Conservation (phyloP, 768 basidiomycete species). For the Xerocomellus chrysenteron region DNA sequence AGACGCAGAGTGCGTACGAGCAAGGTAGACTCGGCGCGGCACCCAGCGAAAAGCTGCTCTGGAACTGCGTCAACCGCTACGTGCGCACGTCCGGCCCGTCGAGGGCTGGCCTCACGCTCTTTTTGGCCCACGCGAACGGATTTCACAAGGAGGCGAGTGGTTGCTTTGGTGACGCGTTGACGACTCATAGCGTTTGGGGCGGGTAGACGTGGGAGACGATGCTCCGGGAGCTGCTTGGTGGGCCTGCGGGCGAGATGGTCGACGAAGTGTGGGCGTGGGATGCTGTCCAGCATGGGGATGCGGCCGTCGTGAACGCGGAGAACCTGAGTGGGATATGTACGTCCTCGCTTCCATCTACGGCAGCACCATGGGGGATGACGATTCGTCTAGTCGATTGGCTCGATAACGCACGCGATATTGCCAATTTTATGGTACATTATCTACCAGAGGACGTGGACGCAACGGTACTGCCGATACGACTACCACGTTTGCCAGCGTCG, state of each 20-base stretch:
- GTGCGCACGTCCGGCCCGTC: slow-evolving; percentile 24
- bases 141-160: slow-evolving; percentile 79
- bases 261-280: slow-evolving; percentile 85
- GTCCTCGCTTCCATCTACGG: slow-evolving; percentile 21
- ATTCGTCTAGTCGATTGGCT: slow-evolving; percentile 64
- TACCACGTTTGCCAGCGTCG: slow-evolving; percentile 46
- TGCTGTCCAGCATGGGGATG: slow-evolving; percentile 81
- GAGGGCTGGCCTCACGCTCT: slow-evolving; percentile 51
- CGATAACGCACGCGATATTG: slow-evolving; percentile 74
- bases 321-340: slow-evolving; percentile 59
- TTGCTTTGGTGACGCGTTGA: background rate
- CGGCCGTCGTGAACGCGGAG: slow-evolving; percentile 66
- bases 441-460: slow-evolving; percentile 47
- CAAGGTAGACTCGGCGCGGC: slow-evolving; percentile 15
- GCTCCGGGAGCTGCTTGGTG: slow-evolving; percentile 50
- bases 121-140: slow-evolving; percentile 84
- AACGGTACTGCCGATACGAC: slow-evolving; percentile 47
- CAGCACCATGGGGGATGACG: background rate
- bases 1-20: slow-evolving; percentile 12
- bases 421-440: slow-evolving; percentile 71
- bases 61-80: slow-evolving; percentile 76
- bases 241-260: slow-evolving; percentile 41
- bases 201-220: slow-evolving; percentile 78
- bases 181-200: background rate
- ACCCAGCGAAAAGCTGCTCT: slow-evolving; percentile 42